phyloP scores from a whole-genome alignment of 164 flowering plant species.

The Paratinospora sagittata region DNA sequence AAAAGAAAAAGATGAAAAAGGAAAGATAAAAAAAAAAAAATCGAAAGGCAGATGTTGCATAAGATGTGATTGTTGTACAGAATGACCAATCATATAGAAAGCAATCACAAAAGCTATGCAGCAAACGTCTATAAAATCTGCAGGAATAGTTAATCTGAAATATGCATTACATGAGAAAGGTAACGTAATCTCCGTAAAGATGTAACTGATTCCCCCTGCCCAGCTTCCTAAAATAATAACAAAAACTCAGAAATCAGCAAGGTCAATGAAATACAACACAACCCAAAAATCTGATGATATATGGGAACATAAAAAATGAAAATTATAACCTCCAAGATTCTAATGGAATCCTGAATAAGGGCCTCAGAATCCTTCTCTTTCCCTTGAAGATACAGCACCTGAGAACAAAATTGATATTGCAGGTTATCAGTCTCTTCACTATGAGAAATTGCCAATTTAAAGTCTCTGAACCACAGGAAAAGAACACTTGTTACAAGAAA shows the following conservation, averaged over 20 bases:
- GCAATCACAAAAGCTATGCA: not conserved
- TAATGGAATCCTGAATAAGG: conserved; percentile 65
- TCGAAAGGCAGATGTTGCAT: not conserved
- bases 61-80: not conserved
- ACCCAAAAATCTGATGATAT: not conserved
- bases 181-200: conserved; percentile 59
- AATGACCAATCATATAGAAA: too few species aligned
- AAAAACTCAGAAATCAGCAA: not conserved
- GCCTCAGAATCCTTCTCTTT: conserved; percentile 61
- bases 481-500: not conserved
- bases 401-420: conserved; percentile 6
- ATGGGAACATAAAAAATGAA: conserved; percentile 1
- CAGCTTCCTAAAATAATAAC: conserved; percentile 46
- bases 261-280: not conserved
- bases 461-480: too few species aligned
- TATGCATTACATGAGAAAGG: conserved; percentile 69
- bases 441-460: too few species aligned
- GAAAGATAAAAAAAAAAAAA: not conserved
- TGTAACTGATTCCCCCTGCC: conserved; percentile 58
- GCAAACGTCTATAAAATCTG: not conserved
- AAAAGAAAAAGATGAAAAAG: too few species aligned
- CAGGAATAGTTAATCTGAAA: not conserved
- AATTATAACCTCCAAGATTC: conserved; percentile 65
- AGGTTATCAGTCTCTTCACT: not conserved
- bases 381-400: conserved; percentile 80